These are phyloP conservation scores for Phytophthora fragariaefolia DNA, from an alignment of 352 stramenopile species.

Conservation along the genomic window DNA sequence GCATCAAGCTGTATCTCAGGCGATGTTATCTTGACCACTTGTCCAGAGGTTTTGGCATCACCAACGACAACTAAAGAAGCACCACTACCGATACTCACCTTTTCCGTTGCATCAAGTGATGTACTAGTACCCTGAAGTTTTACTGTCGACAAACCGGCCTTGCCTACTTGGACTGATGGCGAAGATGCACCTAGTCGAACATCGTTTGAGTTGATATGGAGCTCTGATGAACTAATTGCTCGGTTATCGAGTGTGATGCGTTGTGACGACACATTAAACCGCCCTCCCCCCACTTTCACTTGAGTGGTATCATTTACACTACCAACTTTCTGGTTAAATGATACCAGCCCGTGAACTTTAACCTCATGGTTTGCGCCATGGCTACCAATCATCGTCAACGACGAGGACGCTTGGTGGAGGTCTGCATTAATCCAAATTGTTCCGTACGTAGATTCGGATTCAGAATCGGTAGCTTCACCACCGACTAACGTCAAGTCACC, in stretches of 20 bases:
- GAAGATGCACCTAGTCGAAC: slow-evolving; percentile 44
- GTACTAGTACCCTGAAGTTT: slow-evolving; percentile 30
- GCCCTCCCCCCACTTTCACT: slow-evolving; percentile 51
- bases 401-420: slow-evolving; percentile 46
- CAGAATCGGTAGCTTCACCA: slow-evolving; percentile 39
- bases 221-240: slow-evolving; percentile 40
- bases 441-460: slow-evolving; percentile 42
- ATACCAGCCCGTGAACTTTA: slow-evolving; percentile 58
- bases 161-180: slow-evolving; percentile 41
- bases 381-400: slow-evolving; percentile 67
- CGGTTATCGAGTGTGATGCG: slow-evolving; percentile 58
- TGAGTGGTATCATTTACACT: slow-evolving; percentile 48
- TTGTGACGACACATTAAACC: slow-evolving; percentile 49
- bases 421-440: slow-evolving; percentile 66
- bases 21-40: slow-evolving; percentile 44
- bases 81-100: slow-evolving; percentile 33
- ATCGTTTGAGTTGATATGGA: slow-evolving; percentile 52
- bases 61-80: slow-evolving; percentile 39
- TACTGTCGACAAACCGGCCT: slow-evolving; percentile 27
- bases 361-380: slow-evolving; percentile 59
- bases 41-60: slow-evolving; percentile 20
- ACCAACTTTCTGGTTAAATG: slow-evolving; percentile 54
- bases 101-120: slow-evolving; percentile 36
- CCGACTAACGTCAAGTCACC: slow-evolving; percentile 59
- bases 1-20: slow-evolving; percentile 42